These are phyloP conservation scores for Opeltia flavorubescens DNA, from an alignment of 495 filamentous ascomycete species.

Conservation along the genomic window DNA sequence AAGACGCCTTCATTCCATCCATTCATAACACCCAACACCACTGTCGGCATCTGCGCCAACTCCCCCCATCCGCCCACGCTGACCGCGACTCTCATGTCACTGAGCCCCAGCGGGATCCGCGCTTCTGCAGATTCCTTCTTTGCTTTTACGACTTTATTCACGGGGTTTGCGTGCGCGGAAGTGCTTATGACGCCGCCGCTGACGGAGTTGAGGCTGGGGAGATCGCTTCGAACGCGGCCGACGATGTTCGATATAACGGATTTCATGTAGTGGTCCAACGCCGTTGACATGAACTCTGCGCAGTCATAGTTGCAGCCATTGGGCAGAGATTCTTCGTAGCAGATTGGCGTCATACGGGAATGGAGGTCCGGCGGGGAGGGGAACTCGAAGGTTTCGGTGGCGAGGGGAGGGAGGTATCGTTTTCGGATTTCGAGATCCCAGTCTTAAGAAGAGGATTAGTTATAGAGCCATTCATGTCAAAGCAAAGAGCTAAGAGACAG, in stretches of 20 bases:
- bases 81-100: constrained; percentile 63
- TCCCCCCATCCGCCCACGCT: constrained; percentile 53
- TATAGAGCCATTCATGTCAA: not conserved
- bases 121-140: constrained; percentile 52
- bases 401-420: constrained; percentile 75
- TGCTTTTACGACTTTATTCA: constrained; percentile 60
- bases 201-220: constrained; percentile 44
- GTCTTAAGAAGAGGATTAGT: constrained; percentile 30
- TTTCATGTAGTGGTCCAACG: constrained; percentile 85
- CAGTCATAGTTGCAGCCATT: constrained; percentile 56
- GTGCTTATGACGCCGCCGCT: constrained; percentile 54
- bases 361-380: constrained; percentile 68
- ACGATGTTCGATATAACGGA: constrained; percentile 70
- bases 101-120: constrained; percentile 50
- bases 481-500: not conserved
- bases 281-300: constrained; percentile 76
- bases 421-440: constrained; percentile 88
- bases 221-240: constrained; percentile 48
- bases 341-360: constrained; percentile 81
- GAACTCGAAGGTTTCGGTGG: constrained; percentile 84
- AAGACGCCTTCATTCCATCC: constrained; percentile 64
- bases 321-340: constrained; percentile 80
- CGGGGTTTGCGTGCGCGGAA: constrained; percentile 35
- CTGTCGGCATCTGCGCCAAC: constrained; percentile 61
- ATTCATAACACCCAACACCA: constrained; percentile 56